These are phyloP conservation scores for Pseudogymnoascus sp. DNA, from an alignment of 2,329 filamentous ascomycete genomes.

Conservation along the genomic window DNA sequence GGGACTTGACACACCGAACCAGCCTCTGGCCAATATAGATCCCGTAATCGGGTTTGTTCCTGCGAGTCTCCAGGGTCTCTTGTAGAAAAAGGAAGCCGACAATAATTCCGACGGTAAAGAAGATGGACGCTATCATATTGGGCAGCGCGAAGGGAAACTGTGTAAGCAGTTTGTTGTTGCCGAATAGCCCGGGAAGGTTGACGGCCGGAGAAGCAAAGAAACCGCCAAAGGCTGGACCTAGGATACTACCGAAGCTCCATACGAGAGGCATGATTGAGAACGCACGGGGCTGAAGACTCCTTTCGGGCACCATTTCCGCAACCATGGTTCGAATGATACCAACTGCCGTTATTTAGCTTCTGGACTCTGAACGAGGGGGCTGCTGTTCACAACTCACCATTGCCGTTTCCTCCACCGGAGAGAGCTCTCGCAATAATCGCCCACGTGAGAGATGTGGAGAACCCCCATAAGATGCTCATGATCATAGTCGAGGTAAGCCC, in stretches of 20 bases:
- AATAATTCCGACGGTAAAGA: constrained; percentile 72
- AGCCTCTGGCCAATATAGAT: constrained; percentile 64
- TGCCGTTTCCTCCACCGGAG: constrained; percentile 81
- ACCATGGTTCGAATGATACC: constrained; percentile 89
- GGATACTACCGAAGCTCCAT: constrained; percentile 80
- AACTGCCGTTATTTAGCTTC: constrained; percentile 39
- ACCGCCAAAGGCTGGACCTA: constrained; percentile 82
- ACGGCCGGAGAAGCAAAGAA: constrained; percentile 74
- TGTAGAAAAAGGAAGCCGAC: constrained; percentile 72
- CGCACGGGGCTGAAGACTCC: constrained; percentile 75
- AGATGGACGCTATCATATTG: constrained; percentile 66
- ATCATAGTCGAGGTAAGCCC: constrained; percentile 74
- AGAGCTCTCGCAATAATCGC: constrained; percentile 70
- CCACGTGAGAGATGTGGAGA: constrained; percentile 72
- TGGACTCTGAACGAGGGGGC: neutral
- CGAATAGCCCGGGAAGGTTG: constrained; percentile 66
- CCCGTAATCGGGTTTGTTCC: constrained; percentile 65
- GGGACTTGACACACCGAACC: constrained; percentile 28
- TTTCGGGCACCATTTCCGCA: constrained; percentile 84
- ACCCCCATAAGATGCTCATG: constrained; percentile 73
- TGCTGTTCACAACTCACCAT: constrained; percentile 44
- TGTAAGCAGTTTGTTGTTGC: constrained; percentile 58
- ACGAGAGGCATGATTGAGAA: constrained; percentile 91
- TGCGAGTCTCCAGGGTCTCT: constrained; percentile 73
- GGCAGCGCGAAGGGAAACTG: constrained; percentile 77